phyloP scores from a whole-genome alignment of 345 rosid species.

The Citrus inodora region DNA sequence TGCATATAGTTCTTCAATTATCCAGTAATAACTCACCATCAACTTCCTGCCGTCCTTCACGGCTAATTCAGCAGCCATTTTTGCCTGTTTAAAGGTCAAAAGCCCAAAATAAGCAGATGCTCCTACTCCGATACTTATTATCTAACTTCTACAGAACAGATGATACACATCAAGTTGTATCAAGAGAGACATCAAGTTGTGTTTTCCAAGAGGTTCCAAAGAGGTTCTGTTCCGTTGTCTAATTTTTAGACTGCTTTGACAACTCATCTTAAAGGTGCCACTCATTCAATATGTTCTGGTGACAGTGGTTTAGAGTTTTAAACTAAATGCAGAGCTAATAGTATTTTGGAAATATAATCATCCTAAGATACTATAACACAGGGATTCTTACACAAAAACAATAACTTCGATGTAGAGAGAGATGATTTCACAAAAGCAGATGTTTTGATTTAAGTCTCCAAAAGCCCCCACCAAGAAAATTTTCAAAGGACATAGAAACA shows the following conservation, averaged over 20 bases:
- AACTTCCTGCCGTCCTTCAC: conserved; percentile 57
- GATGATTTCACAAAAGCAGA: neutral
- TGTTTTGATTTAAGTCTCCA: neutral
- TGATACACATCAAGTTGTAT: neutral
- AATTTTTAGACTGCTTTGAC: neutral
- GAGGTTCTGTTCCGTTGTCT: neutral
- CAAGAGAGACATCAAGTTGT: neutral
- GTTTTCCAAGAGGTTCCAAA: neutral
- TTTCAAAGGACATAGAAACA: neutral
- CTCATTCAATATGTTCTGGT: neutral
- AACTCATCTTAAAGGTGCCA: neutral
- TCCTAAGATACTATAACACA: neutral
- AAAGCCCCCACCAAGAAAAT: neutral
- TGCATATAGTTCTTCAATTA: conserved; percentile 6
- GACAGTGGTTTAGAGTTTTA: neutral
- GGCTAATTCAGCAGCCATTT: conserved; percentile 67
- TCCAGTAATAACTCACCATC: conserved; percentile 55
- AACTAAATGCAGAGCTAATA: neutral
- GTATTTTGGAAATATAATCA: neutral
- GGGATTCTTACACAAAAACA: neutral
- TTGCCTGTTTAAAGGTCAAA: conserved; percentile 49
- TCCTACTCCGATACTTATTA: neutral
- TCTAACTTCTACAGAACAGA: neutral
- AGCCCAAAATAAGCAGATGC: conserved; percentile 9
- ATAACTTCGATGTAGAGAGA: neutral